These are phyloP conservation scores for Astrothelium subdiscretum DNA, from an alignment of 495 filamentous ascomycete genomes.

Conservation along the genomic window DNA sequence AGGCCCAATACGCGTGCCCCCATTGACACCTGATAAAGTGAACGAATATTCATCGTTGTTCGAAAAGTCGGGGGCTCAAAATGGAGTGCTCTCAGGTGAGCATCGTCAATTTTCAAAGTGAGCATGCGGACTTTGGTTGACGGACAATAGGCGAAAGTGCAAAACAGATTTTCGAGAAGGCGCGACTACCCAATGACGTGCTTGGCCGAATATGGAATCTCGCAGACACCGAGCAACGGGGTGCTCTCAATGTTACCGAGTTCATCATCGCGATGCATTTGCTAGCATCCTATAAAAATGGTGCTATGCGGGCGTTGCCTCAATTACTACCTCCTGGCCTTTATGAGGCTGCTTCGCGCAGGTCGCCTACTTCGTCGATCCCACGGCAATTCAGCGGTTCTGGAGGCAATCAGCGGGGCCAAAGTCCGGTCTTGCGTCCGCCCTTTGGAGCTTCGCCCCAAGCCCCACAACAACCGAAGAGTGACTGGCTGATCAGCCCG, in stretches of 20 bases:
- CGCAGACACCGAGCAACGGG: slow-evolving; percentile 83
- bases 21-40: slow-evolving; percentile 78
- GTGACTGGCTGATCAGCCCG: slow-evolving; percentile 71
- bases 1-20: slow-evolving; percentile 74
- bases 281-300: slow-evolving; percentile 77
- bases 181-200: slow-evolving; percentile 77
- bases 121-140: not conserved
- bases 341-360: slow-evolving; percentile 80
- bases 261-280: slow-evolving; percentile 99
- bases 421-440: slow-evolving; percentile 57
- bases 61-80: slow-evolving; percentile 69
- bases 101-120: not conserved
- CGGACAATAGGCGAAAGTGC: slow-evolving; percentile 55
- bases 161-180: slow-evolving; percentile 89
- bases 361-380: slow-evolving; percentile 37
- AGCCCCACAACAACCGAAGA: slow-evolving; percentile 52
- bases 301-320: slow-evolving; percentile 66
- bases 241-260: slow-evolving; percentile 76
- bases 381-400: slow-evolving; percentile 60
- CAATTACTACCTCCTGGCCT: slow-evolving; percentile 71
- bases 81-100: slow-evolving; percentile 68
- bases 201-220: slow-evolving; percentile 91
- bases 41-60: slow-evolving; percentile 76
- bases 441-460: slow-evolving; percentile 41
- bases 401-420: slow-evolving; percentile 44